Evolutionary conservation across 2,329 filamentous ascomycete genomes (phyloP), one percentile per base, ranked within the genome.

Genomic region (Ophiostoma populinum): DNA sequence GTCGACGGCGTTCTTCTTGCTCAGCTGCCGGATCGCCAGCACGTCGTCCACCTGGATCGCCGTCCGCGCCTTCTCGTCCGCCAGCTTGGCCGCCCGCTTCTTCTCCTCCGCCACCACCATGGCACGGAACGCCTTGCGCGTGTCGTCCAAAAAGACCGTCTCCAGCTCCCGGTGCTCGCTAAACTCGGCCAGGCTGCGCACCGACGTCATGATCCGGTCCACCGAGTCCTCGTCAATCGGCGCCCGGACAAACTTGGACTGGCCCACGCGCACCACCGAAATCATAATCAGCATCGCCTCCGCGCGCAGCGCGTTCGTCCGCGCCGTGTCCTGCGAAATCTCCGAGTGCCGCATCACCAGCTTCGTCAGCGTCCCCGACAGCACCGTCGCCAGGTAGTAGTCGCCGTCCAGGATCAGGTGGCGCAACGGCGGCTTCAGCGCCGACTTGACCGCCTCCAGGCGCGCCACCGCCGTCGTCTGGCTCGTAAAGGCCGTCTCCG

Each of bases 281-380:
- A 98, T 93, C 86, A 95, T 93, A 53, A 98, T 95, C 35, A 98
- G 69, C 90, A 98, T 98, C 29, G 90, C 90, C 57, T 98, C 90
- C 4, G 90, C 90, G 33, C 83, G 79, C 18, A 98, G 69, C 20
- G 87, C 86, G 48, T 98, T 98, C 20, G 87, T 95, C 25, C 90
- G 78, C 28, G 81, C 80, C 28, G 67, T 58, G 48, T 94, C 87
- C 17, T 78, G 63, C 2, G 87, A 94, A 40, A 95, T 86, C 52
- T 95, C 86, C 2, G 83, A 80, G 54, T 95, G 85, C 35, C 90
- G 80, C 85, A 98, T 93, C 34, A 98, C 90, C 36, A 98, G 69
- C 61, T 98, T 98, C 12, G 90, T 93, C 39, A 98, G 69, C 1
- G 87, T 94, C 7, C 86, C 90, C 1, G 87, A 87, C n/a, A 98